Evolutionary conservation across 208 protist species (phyloP).

Genomic region (Wallacemonas sp.): DNA sequence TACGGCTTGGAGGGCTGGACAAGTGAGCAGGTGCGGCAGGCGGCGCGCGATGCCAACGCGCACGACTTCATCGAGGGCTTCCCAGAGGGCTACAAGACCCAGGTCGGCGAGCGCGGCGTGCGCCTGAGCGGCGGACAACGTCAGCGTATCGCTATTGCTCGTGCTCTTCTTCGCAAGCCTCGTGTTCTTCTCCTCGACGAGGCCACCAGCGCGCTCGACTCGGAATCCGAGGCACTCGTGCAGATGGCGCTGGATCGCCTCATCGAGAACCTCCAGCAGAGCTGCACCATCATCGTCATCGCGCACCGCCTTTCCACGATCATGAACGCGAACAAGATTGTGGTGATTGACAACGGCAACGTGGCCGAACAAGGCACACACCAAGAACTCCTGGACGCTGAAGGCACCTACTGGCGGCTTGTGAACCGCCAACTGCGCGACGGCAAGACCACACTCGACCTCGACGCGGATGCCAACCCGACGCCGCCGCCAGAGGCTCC

Average conservation of each 20-base stretch:
- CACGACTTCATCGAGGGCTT: conserved; percentile 48
- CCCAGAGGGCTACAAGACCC: conserved; percentile 43
- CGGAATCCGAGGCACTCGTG: conserved; percentile 85
- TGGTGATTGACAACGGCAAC: conserved; percentile 46
- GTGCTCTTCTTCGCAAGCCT: conserved; percentile 87
- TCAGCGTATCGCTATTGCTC: conserved; percentile 93
- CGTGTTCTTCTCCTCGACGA: conserved; percentile 94
- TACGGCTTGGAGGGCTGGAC: conserved; percentile 35
- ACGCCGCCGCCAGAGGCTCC: not conserved
- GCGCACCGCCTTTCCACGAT: conserved; percentile 67
- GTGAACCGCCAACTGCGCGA: conserved; percentile 35
- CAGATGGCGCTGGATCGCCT: conserved; percentile 79
- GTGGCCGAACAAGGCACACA: conserved; percentile 56
- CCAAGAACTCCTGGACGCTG: conserved; percentile 33
- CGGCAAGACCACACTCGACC: conserved; percentile 35
- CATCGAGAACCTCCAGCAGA: conserved; percentile 39
- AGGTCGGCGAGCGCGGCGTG: conserved; percentile 53
- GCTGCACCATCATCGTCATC: conserved; percentile 69
- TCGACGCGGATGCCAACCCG: conserved; percentile 18
- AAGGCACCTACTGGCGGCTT: conserved; percentile 32
- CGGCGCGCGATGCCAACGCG: conserved; percentile 49
- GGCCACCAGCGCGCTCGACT: conserved; percentile 80
- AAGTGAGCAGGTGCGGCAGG: conserved; percentile 30
- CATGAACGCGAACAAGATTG: conserved; percentile 45
- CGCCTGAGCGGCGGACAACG: conserved; percentile 94